Base-by-base conservation (phyloP, 208 protist species). In the Herpetomonas muscarum region DNA sequence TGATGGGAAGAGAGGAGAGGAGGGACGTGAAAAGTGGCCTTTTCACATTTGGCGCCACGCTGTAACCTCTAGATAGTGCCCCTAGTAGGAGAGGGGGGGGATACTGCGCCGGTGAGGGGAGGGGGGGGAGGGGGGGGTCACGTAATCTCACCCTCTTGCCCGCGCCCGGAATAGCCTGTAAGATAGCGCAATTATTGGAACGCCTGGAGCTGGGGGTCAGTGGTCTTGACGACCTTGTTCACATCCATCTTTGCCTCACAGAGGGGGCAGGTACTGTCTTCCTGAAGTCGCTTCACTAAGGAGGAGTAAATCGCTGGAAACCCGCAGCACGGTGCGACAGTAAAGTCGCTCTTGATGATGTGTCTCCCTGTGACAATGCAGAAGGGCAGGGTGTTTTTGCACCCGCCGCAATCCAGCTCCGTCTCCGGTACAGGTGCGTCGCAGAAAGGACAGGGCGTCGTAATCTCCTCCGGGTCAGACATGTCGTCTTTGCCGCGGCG, bases 331-430 rank as follows among this genome's bases (percentile, higher is more conserved):
- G 96, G 96, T 36, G 91, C 92, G 4, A 80, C 28, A 4, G 87
- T 74, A 69, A 89, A 97, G 72, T 98, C 93, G 19, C 47, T 67
- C 47, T 91, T 77, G n/a, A 95, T 66, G 3, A 95, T 79, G 71
- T 97, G 92, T 55, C 93, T 93, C 22, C 91, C 97, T 1, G 96
- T 96, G 41, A 95, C 89, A 31, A 97, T 88, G 70, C 97, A 99
- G 78, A 96, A 98, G 3, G 97, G 96, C 22, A 99, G 75, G 1
- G 71, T 74, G 76, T 97, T 98, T 64, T 96, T 93, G 74, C 96
- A 98, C 10, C 78, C 76, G 3, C 81, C 81, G 61, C 97, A 99
- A 45, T 98, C 92, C 15, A 98, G 72, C 50, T 92, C 78, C n/a
- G 88, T 95, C 54, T 93, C 88, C 0, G 76, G 68, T 1, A 98